Evolutionary conservation across 139 green algal genomes (phyloP), one percentile per base, ranked within the genome.

Genomic region (Nannochloris sp.): DNA sequence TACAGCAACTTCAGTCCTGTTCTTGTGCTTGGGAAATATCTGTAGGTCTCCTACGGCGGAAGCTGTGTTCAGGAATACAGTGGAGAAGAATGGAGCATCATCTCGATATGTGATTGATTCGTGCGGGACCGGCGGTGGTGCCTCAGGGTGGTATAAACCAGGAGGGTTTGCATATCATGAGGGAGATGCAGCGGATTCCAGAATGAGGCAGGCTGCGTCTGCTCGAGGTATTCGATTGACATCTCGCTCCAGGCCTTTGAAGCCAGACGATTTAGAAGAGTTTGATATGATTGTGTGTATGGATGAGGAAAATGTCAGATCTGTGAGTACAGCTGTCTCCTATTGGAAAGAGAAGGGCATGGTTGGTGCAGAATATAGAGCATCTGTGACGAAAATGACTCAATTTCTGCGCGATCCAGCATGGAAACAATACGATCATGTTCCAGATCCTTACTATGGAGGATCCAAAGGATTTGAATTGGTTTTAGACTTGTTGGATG

Each of bases 371-470:
- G 64, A 48, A 49, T 80, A 34, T 25, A 21, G 50, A 25, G 16
- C 11, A 31, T n/a, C 55, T 49, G 21, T 83, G 9, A 63, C 27
- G 9, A 68, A 87, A 8, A 90, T 90, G 84, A 90, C 81, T 3
- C 31, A 61, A 12, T 88, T 80, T 72, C 48, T 78, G 48, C 34
- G 29, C 10, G 67, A 65, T n/a, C 12, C 15, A 2, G 44, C 62
- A 49, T 70, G 51, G 40, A 78, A 70, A 37, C 54, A 67, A 11
- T 72, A 44, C 21, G 57, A 74, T 31, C 66, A 85, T 57, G 84
- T 95, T 34, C 90, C 90, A 8, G 90, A 96, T 78, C 90, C 90
- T 2, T 97, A 97, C 78, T 97, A 93, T 69, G 88, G 71, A 24
- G 78, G 78, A 3, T 18, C 50, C 3, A 55, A 66, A 9, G 72